Percentiles rank a stretch among this genome's conserved stretches.
Conservation (phyloP, 2,329 filamentous ascomycete genomes). For the Sphaerulina vaccinii region DNA sequence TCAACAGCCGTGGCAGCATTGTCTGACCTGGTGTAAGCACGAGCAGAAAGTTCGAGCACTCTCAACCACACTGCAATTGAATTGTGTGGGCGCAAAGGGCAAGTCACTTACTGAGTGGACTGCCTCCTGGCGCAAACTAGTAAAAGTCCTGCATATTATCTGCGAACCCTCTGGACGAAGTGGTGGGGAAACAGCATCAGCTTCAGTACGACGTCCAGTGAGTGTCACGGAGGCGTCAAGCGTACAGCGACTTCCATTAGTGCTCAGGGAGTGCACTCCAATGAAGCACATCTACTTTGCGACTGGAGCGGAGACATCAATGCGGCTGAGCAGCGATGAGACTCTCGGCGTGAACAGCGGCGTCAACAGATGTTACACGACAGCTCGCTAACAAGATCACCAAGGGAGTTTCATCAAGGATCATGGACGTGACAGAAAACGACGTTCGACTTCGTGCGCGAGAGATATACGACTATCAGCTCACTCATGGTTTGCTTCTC, state of each 20-base stretch:
- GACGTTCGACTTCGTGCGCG: slow-evolving; percentile 27
- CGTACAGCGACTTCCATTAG: slow-evolving; percentile 18
- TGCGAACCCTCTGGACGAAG: not conserved
- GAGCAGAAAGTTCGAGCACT: too few relatives aligned
- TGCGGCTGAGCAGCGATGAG: not conserved
- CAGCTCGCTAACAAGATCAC: slow-evolving; percentile 1
- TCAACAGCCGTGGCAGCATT: too few relatives aligned
- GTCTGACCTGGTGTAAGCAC: too few relatives aligned
- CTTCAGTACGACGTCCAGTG: not conserved
- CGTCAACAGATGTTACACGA: slow-evolving; percentile 1
- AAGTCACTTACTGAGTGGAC: too few relatives aligned
- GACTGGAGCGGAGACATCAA: not conserved
- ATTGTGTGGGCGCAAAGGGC: too few relatives aligned
- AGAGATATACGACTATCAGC: slow-evolving; percentile 44
- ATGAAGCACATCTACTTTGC: not conserved
- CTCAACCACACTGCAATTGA: too few relatives aligned
- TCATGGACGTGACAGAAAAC: slow-evolving; percentile 10
- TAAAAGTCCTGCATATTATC: slow-evolving; percentile 4
- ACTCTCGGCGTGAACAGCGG: not conserved
- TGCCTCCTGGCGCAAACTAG: not conserved
- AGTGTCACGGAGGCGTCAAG: slow-evolving; percentile 21
- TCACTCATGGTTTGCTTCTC: slow-evolving; percentile 44
- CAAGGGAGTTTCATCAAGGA: not conserved
- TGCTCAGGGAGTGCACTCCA: slow-evolving; percentile 12
- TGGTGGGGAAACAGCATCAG: not conserved